phyloP scores from a whole-genome alignment of 2,329 filamentous ascomycete species.

The Neonectria neomacrospora region DNA sequence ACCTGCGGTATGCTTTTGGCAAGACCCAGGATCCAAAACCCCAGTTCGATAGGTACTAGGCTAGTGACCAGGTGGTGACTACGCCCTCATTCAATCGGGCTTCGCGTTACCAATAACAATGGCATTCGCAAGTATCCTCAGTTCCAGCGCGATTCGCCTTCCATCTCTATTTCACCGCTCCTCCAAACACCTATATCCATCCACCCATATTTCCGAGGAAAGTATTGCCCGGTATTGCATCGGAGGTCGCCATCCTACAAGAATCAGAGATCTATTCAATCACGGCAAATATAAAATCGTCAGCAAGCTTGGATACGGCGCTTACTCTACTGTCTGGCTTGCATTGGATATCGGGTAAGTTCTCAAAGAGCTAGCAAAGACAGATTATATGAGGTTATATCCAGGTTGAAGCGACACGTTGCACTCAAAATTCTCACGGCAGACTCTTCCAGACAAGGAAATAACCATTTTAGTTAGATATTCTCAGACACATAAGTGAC shows the following conservation, averaged over 20 bases:
- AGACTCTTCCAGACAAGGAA: conserved; percentile 20
- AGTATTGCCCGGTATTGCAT: background rate
- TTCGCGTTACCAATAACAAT: too few species aligned
- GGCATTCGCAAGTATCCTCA: too few species aligned
- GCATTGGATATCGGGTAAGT: background rate
- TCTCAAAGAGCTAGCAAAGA: background rate
- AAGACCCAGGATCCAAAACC: too few species aligned
- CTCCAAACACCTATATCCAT: background rate
- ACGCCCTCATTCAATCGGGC: too few species aligned
- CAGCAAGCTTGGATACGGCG: conserved; percentile 3
- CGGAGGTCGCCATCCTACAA: background rate
- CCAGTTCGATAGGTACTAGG: too few species aligned
- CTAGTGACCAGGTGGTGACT: too few species aligned
- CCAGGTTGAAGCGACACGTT: conserved; percentile 29
- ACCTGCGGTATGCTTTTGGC: background rate
- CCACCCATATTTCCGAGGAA: background rate
- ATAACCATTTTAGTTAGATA: conserved; percentile 33
- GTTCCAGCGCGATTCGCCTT: background rate
- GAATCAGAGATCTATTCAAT: background rate
- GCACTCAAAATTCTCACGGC: conserved; percentile 46
- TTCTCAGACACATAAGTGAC: conserved; percentile 30
- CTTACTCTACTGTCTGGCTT: conserved; percentile 1
- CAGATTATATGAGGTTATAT: background rate
- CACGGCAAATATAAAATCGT: background rate
- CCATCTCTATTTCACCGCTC: background rate